These are phyloP conservation scores for Plasmopara viticola DNA, from an alignment of 352 stramenopile species.

Conservation along the genomic window DNA sequence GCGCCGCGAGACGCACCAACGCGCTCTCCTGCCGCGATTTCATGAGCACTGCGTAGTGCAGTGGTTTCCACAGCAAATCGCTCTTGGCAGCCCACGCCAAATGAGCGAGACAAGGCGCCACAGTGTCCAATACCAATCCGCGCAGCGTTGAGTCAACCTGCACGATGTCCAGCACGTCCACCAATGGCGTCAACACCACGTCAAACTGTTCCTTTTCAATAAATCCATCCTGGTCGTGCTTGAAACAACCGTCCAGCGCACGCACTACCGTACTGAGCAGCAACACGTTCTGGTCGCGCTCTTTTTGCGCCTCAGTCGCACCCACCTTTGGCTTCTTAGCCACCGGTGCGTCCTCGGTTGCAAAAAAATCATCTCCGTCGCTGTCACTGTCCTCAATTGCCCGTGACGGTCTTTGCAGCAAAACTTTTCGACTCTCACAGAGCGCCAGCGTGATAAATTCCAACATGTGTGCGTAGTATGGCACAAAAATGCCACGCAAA, in stretches of 20 bases:
- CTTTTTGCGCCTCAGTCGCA: slow-evolving; percentile 13
- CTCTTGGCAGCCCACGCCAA: slow-evolving; percentile 82
- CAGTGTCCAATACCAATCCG: slow-evolving; percentile 58
- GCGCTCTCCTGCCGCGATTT: slow-evolving; percentile 68
- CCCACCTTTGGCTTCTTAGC: slow-evolving; percentile 55
- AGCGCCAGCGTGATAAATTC: slow-evolving; percentile 48
- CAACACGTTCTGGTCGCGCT: slow-evolving; percentile 33
- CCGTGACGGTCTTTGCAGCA: slow-evolving; percentile 39
- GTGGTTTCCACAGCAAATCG: slow-evolving; percentile 84
- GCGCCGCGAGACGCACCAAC: slow-evolving; percentile 59
- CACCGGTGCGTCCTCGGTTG: slow-evolving; percentile 43
- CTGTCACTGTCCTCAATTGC: slow-evolving; percentile 24
- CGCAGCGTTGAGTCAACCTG: slow-evolving; percentile 35
- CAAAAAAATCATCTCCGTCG: slow-evolving; percentile 32
- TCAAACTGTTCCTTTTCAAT: slow-evolving; percentile 87
- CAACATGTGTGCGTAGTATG: slow-evolving; percentile 78
- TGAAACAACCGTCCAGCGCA: slow-evolving; percentile 77
- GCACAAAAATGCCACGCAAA: slow-evolving; percentile 84
- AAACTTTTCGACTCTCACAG: slow-evolving; percentile 38
- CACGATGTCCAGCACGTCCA: slow-evolving; percentile 73
- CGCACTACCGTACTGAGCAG: slow-evolving; percentile 54
- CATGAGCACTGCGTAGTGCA: slow-evolving; percentile 86
- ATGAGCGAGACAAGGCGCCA: slow-evolving; percentile 67
- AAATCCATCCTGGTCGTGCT: slow-evolving; percentile 82
- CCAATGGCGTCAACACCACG: slow-evolving; percentile 56